Evolutionary conservation across 2,329 filamentous ascomycete genomes (phyloP).

Genomic region (Penicillium sp.): DNA sequence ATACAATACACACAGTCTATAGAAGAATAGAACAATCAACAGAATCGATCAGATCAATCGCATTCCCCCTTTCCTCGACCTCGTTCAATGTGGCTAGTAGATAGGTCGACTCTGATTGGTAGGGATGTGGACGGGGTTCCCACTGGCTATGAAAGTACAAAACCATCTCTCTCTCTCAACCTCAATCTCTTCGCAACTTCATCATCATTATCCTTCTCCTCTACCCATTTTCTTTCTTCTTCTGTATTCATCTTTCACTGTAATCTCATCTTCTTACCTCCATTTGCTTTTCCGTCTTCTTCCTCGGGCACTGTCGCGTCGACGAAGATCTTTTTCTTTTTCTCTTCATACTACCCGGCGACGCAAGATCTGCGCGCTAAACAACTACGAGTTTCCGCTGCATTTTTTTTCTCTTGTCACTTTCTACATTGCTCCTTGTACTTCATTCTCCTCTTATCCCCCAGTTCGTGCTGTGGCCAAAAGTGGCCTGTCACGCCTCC

Average conservation of each 20-base stretch:
- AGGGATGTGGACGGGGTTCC: conserved; percentile 6
- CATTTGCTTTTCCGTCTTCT: conserved; percentile 11
- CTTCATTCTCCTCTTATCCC: conserved; percentile 1
- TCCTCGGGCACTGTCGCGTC: conserved; percentile 13
- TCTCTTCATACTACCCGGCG: conserved; percentile 12
- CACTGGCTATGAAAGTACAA: conserved; percentile 20
- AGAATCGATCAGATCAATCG: conserved; percentile 1
- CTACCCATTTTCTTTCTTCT: conserved; percentile 4
- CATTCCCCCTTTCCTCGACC: conserved; percentile 9
- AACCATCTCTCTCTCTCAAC: conserved; percentile 28
- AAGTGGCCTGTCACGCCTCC: conserved; percentile 13
- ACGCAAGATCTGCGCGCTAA: conserved; percentile 13
- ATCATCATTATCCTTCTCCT: conserved; percentile 6
- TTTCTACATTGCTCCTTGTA: conserved; percentile 4
- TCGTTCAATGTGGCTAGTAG: conserved; percentile 13
- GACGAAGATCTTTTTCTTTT: conserved; percentile 15
- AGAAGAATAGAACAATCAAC: neutral
- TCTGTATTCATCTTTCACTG: conserved; percentile 1
- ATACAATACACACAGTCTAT: neutral
- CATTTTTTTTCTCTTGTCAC: conserved; percentile 1
- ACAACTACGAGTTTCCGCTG: conserved; percentile 4
- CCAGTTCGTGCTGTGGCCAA: conserved; percentile 12
- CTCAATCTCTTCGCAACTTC: conserved; percentile 12
- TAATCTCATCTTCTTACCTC: conserved; percentile 3
- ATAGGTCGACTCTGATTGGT: conserved; percentile 7